Conservation (phyloP, 2,329 filamentous ascomycete genomes). For the Coleophoma crateriformis region DNA sequence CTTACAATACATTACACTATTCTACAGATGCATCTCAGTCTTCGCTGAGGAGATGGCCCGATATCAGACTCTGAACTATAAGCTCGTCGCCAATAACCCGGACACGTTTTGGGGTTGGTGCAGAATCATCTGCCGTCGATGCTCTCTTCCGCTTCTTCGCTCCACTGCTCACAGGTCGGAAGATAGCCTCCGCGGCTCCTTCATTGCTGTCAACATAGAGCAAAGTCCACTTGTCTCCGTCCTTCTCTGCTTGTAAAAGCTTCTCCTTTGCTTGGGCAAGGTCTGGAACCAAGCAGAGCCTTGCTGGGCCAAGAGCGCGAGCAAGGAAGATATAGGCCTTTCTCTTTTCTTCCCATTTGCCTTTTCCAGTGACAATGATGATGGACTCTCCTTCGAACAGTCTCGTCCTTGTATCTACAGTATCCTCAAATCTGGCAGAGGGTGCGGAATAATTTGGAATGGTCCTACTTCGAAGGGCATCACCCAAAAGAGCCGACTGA, state of each 20-base stretch:
- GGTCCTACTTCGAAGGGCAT: constrained; percentile 70
- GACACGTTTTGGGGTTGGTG: constrained; percentile 43
- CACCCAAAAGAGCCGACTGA: constrained; percentile 68
- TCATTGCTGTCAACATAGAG: constrained; percentile 66
- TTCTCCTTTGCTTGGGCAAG: constrained; percentile 57
- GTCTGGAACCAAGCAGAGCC: constrained; percentile 59
- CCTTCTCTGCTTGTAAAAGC: constrained; percentile 43
- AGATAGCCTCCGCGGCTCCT: constrained; percentile 34
- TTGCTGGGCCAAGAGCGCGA: constrained; percentile 67
- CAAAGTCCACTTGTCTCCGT: constrained; percentile 59
- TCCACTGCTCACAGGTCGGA: constrained; percentile 19
- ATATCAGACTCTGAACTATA: constrained; percentile 86
- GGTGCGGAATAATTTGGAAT: constrained; percentile 55
- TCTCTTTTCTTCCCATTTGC: constrained; percentile 55
- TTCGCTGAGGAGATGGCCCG: constrained; percentile 62
- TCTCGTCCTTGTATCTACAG: constrained; percentile 54
- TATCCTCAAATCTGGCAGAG: constrained; percentile 48
- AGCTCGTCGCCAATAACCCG: constrained; percentile 77
- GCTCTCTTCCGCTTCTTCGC: constrained; percentile 39
- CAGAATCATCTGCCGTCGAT: constrained; percentile 25
- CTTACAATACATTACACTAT: neutral
- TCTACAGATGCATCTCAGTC: neutral
- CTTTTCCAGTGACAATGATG: constrained; percentile 64
- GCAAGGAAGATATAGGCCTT: constrained; percentile 77
- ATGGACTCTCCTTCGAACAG: constrained; percentile 61